phyloP scores from a whole-genome alignment of 345 rosid genomes.

The Eucalyptus pauciflora region DNA sequence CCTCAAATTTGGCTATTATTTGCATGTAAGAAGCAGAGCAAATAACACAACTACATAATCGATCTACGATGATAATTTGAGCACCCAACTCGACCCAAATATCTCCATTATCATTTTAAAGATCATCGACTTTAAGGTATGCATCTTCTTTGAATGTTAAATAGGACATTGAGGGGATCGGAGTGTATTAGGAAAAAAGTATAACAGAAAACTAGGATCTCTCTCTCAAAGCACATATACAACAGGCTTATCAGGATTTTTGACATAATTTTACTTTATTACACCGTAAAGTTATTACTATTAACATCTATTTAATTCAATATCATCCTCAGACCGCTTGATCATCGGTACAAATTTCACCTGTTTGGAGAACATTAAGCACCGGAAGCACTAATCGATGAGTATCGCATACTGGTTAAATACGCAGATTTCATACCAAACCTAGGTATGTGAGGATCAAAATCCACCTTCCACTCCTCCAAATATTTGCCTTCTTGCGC shows the following conservation, averaged over 20 bases:
- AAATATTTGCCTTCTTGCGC: no score
- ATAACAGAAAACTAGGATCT: no score
- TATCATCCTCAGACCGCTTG: no score
- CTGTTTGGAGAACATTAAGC: no score
- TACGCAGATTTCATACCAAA: neutral
- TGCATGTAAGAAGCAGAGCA: neutral
- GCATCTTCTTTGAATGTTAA: neutral
- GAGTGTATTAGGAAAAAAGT: neutral
- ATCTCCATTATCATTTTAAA: neutral
- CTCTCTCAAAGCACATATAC: no score
- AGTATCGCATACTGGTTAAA: neutral
- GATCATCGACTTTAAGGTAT: neutral
- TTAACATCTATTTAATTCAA: no score
- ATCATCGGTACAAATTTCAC: no score
- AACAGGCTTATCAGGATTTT: no score
- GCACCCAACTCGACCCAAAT: neutral
- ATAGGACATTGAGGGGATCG: neutral
- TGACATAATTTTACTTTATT: no score
- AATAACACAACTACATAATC: neutral
- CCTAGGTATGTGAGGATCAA: neutral
- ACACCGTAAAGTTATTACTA: no score
- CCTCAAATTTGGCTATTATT: neutral
- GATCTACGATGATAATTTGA: neutral
- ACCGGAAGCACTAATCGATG: fast-evolving
- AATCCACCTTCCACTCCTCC: no score